phyloP scores from a whole-genome alignment of 2,329 filamentous ascomycete species.

The Drechslerella coelobrocha region DNA sequence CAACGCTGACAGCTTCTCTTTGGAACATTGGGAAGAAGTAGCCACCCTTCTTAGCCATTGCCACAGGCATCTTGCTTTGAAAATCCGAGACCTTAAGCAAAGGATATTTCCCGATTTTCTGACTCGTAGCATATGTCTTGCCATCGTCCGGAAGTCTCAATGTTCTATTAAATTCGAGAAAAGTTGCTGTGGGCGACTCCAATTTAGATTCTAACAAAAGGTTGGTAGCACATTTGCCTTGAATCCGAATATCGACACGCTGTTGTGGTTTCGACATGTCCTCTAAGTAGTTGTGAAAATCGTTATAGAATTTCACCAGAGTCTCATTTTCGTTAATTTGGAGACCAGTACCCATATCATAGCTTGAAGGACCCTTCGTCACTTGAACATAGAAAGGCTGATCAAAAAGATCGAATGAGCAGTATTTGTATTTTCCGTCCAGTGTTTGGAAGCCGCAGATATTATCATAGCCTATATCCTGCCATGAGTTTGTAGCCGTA shows the following conservation, averaged over 20 bases:
- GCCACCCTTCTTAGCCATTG: background rate
- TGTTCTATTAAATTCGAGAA: background rate
- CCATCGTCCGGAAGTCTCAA: constrained; percentile 2
- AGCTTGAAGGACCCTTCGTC: background rate
- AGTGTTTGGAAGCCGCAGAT: constrained; percentile 13
- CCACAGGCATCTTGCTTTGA: background rate
- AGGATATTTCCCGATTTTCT: background rate
- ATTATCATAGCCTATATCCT: background rate
- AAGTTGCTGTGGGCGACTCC: no score
- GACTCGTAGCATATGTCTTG: background rate
- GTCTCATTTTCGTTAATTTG: constrained; percentile 9
- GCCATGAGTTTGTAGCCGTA: background rate
- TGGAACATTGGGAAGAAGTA: constrained; percentile 8
- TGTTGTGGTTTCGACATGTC: background rate
- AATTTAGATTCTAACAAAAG: no score
- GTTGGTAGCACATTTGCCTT: background rate
- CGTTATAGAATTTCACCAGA: constrained; percentile 13
- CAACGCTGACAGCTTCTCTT: background rate
- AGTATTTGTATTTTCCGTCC: background rate
- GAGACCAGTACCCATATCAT: background rate
- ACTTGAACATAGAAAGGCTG: background rate
- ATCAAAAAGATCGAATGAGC: background rate
- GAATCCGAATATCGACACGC: background rate
- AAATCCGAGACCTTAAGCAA: background rate
- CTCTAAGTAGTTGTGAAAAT: background rate